Percentiles rank a stretch among this genome's conserved stretches.
Evolutionary conservation across 2,329 filamentous ascomycete genomes (phyloP).

Genomic region (Colletotrichum euphorbiae): DNA sequence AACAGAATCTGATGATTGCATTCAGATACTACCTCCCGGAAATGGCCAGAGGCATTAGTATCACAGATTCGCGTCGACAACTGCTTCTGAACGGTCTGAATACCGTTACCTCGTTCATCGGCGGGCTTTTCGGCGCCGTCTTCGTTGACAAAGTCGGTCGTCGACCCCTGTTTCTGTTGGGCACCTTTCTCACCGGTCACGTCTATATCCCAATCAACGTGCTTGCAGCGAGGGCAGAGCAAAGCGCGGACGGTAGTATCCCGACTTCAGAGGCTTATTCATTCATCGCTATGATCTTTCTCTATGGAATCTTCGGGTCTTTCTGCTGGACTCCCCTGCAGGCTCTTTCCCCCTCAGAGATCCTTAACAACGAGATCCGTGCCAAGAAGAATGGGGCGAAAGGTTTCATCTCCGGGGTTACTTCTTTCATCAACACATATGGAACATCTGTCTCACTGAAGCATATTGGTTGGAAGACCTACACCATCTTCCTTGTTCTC

Average conservation of each 20-base stretch:
- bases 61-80: conserved; percentile 50
- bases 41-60: conserved; percentile 58
- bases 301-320: conserved; percentile 57
- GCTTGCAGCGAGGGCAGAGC: conserved; percentile 44
- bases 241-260: conserved; percentile 2
- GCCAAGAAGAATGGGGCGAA: conserved; percentile 56
- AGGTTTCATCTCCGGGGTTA: conserved; percentile 51
- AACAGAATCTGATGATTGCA: neutral
- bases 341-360: conserved; percentile 53
- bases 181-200: conserved; percentile 50
- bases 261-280: conserved; percentile 34
- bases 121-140: conserved; percentile 53
- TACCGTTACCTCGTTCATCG: conserved; percentile 55
- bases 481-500: conserved; percentile 57
- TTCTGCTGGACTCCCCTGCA: conserved; percentile 60
- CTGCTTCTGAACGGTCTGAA: conserved; percentile 54
- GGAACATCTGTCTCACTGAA: conserved; percentile 57
- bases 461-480: conserved; percentile 56
- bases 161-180: conserved; percentile 58
- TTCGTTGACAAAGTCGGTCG: conserved; percentile 59
- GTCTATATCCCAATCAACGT: conserved; percentile 48
- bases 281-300: conserved; percentile 53
- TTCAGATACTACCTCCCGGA: neutral
- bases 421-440: conserved; percentile 50
- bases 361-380: conserved; percentile 50